phyloP scores from a whole-genome alignment of 805 yeast species.

The Clavispora phyllophila region DNA sequence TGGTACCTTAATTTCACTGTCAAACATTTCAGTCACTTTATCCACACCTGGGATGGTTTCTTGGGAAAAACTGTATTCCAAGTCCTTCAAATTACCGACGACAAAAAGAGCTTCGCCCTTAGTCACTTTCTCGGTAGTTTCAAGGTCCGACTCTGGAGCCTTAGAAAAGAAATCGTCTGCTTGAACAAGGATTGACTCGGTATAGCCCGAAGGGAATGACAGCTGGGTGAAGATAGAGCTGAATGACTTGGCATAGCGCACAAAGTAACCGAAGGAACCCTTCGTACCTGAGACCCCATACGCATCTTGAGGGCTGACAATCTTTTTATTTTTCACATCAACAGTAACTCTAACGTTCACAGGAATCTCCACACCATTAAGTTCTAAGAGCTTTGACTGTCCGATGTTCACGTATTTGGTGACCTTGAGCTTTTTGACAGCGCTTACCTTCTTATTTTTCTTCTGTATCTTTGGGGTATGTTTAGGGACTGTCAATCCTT shows the following conservation, averaged over 20 bases:
- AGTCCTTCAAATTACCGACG: conserved; percentile 58
- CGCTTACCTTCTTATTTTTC: conserved; percentile 41
- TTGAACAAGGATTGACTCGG: conserved; percentile 58
- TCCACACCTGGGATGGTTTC: conserved; percentile 54
- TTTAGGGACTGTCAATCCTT: conserved; percentile 56
- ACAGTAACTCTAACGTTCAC: conserved; percentile 78
- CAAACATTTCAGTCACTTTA: conserved; percentile 61
- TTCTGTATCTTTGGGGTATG: conserved; percentile 31
- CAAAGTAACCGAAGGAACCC: conserved; percentile 66
- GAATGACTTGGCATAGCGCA: conserved; percentile 60
- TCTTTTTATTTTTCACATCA: conserved; percentile 52
- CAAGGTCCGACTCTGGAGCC: conserved; percentile 19
- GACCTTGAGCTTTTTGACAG: conserved; percentile 38
- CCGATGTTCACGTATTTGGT: conserved; percentile 83
- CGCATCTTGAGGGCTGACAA: conserved; percentile 69
- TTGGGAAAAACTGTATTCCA: conserved; percentile 46
- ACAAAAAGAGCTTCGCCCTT: conserved; percentile 45
- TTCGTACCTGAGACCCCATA: conserved; percentile 60
- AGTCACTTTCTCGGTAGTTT: conserved; percentile 9
- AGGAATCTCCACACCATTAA: conserved; percentile 57
- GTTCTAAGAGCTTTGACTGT: conserved; percentile 49
- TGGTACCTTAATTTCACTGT: conserved; percentile 53
- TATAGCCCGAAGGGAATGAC: conserved; percentile 59
- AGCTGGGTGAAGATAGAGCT: conserved; percentile 68
- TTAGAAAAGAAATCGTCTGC: conserved; percentile 59